phyloP scores from a whole-genome alignment of 805 yeast genomes.

The Jamesozyma spencerorum region DNA sequence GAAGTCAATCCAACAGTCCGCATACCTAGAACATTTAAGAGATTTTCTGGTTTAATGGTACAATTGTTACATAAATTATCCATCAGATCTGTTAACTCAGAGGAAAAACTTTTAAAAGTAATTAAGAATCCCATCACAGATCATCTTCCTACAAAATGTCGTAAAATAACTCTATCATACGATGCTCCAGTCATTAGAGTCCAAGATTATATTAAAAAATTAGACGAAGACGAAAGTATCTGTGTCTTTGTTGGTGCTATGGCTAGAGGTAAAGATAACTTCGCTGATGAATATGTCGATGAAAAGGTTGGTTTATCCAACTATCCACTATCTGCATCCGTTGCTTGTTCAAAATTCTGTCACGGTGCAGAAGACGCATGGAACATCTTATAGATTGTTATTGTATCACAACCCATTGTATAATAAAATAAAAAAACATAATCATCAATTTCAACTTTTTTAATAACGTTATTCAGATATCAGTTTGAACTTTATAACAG shows the following conservation, averaged over 20 bases:
- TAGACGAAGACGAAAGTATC: conserved; percentile 84
- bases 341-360: conserved; percentile 95
- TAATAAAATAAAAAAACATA: no score
- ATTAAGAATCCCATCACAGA: conserved; percentile 96
- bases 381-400: conserved; percentile 45
- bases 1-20: conserved; percentile 96
- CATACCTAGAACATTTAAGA: conserved; percentile 95
- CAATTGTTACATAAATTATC: conserved; percentile 87
- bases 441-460: no score
- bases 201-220: conserved; percentile 71
- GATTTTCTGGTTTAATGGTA: conserved; percentile 97
- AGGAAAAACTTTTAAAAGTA: conserved; percentile 86
- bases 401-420: neutral
- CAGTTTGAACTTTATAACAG: no score
- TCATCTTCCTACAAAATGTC: conserved; percentile 92
- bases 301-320: conserved; percentile 94
- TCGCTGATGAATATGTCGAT: conserved; percentile 94
- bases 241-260: conserved; percentile 98
- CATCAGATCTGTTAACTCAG: conserved; percentile 89
- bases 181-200: conserved; percentile 85
- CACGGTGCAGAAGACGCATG: conserved; percentile 99
- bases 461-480: no score
- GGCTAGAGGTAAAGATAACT: conserved; percentile 97
- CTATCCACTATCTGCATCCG: conserved; percentile 93
- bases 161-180: conserved; percentile 82